A percentile compares a stretch with the other conserved stretches of the same genome.
Conservation (phyloP, 2,329 filamentous ascomycete genomes). For the Lecanicillium sp. region DNA sequence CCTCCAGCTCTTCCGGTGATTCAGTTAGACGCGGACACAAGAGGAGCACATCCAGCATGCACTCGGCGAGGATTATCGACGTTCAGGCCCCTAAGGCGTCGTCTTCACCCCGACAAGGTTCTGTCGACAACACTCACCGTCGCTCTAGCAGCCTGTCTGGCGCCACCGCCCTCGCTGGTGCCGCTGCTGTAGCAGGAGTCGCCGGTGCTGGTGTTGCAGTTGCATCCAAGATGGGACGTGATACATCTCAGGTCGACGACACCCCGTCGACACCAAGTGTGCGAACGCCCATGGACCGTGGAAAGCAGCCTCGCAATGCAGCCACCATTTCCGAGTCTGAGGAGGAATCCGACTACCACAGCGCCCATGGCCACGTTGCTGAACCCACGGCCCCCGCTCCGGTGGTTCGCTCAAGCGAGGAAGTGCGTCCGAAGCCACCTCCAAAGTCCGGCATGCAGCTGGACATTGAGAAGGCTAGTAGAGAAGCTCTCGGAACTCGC, state of each 20-base stretch:
- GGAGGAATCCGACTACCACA: slow-evolving; percentile 26
- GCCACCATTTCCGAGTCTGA: slow-evolving; percentile 39
- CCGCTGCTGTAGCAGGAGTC: slow-evolving; percentile 7
- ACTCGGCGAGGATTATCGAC: slow-evolving; percentile 53
- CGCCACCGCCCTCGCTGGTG: slow-evolving; percentile 30
- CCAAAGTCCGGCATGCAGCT: slow-evolving; percentile 4
- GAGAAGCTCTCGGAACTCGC: background rate
- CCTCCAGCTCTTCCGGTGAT: slow-evolving; percentile 45
- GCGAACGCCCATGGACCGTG: slow-evolving; percentile 10
- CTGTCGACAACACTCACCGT: slow-evolving; percentile 39
- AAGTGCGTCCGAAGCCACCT: background rate
- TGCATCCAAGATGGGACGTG: slow-evolving; percentile 24
- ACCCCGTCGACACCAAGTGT: slow-evolving; percentile 14
- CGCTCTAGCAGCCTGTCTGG: slow-evolving; percentile 36
- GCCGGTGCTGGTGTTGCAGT: slow-evolving; percentile 6
- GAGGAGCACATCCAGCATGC: slow-evolving; percentile 41
- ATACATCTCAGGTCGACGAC: slow-evolving; percentile 34
- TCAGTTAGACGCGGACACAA: slow-evolving; percentile 33
- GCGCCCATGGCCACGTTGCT: slow-evolving; percentile 10
- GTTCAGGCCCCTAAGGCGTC: slow-evolving; percentile 48
- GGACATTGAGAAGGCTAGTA: slow-evolving; percentile 10
- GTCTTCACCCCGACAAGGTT: slow-evolving; percentile 42
- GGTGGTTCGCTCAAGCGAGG: background rate
- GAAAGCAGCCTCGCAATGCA: slow-evolving; percentile 14
- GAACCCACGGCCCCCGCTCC: background rate